Conservation (phyloP, 306 rosid genomes). For the cucumber (Cucumis sativus) region Cucumber_9930_V3 NC_026657.2:38091001-38091500, state of each 20-base stretch:
- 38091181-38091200: not conserved
- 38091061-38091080: constrained; percentile 88
- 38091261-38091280: constrained; percentile 68
- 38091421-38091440: constrained; percentile 42
- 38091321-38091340: constrained; percentile 78
- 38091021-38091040: constrained; percentile 71
- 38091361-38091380: constrained; percentile 67
- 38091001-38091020: constrained; percentile 88
- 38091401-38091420: constrained; percentile 42
- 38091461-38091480: not conserved
- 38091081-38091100: constrained; percentile 88
- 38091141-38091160: constrained; percentile 15
- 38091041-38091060: constrained; percentile 80
- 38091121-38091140: constrained; percentile 75
- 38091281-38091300: constrained; percentile 77
- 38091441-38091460: constrained; percentile 25
- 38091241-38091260: constrained; percentile 66
- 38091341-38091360: constrained; percentile 94
- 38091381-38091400: constrained; percentile 50
- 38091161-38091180: constrained; percentile 8
- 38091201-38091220: constrained; percentile 79
- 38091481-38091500: not conserved
- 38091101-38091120: constrained; percentile 75
- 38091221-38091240: constrained; percentile 93
- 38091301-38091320: constrained; percentile 73